Base-by-base conservation (phyloP, 2,329 filamentous ascomycete genomes). In the Aspergillus flavus region DNA sequence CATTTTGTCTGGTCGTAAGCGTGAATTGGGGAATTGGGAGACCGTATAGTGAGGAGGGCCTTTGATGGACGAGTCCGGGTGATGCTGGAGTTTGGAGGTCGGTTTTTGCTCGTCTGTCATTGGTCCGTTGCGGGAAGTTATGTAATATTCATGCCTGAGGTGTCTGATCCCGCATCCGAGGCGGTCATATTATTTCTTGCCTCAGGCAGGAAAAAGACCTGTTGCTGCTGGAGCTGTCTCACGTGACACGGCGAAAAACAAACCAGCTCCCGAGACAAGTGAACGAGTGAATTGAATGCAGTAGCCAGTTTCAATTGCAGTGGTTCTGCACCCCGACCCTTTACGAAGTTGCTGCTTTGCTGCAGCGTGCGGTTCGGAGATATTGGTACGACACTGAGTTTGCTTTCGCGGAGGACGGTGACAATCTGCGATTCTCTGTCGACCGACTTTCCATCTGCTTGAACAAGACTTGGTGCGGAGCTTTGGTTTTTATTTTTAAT, bases 51-150 rank as follows among this genome's bases (percentile, higher is more conserved):
- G 56, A 56, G 41, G 45, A 54, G 54, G 36, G 32, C 46, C 55
- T 69, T 69, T 62, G 64, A 57, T 64, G 64, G 62, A 66, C 67
- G 68, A 67, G 68, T 69, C 67, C 67, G 69, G 69, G 68, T 65
- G 69, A 66, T 70, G 70, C 64, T 69, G 71, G 71, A 69, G 69
- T 64, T 68, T 73, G 72, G 73, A 69, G 71, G 71, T 74, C 72
- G 69, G 74, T 70, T 73, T 72, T 74, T 75, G 68, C 71, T 45
- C 21, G 50, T 32, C 46, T 66, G 58, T 78, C 74, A 79, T 79
- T 79, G 76, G 77, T 57, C 64, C 61, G n/a, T 21, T 19, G 10
- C 0, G 12, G 30, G 0, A 41, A 66, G 41, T 73, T 70, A 73
- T 57, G 65, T 72, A 62, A 64, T 36, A 19, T 26, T 34, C 6